Conservation (phyloP, 164 flowering plant genomes). For the Vitis cinerea region DNA sequence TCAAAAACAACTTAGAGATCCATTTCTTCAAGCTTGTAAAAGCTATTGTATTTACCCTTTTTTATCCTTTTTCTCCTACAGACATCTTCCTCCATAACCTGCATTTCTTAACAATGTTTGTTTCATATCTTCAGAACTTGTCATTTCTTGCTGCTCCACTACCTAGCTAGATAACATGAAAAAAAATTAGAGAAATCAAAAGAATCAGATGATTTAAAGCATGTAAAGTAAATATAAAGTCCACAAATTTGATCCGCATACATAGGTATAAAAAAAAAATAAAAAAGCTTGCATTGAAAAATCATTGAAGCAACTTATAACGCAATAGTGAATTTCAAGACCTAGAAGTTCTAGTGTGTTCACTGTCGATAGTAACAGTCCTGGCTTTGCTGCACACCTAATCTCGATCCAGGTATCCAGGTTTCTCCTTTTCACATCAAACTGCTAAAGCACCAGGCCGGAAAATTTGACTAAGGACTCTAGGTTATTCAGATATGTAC, state of each 20-base stretch:
- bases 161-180: constrained; percentile 30
- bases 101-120: constrained; percentile 82
- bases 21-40: constrained; percentile 1
- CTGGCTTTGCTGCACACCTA: constrained; percentile 69
- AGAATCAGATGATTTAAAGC: background rate
- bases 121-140: constrained; percentile 76
- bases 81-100: constrained; percentile 86
- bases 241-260: background rate
- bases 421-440: constrained; percentile 69
- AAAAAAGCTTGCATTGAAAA: constrained; percentile 83
- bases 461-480: background rate
- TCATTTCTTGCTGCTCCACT: constrained; percentile 38
- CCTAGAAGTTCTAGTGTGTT: constrained; percentile 75
- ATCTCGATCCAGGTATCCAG: constrained; percentile 60
- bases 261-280: constrained; percentile 58
- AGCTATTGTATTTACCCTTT: background rate
- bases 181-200: background rate
- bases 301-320: constrained; percentile 87
- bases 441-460: constrained; percentile 35
- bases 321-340: constrained; percentile 91
- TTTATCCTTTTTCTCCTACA: constrained; percentile 39
- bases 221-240: background rate
- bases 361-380: constrained; percentile 61
- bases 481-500: too few relatives aligned
- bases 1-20: too few relatives aligned